These are phyloP conservation scores for Cladosporium sp. DNA, from an alignment of 2,329 filamentous ascomycete species.

Conservation along the genomic window DNA sequence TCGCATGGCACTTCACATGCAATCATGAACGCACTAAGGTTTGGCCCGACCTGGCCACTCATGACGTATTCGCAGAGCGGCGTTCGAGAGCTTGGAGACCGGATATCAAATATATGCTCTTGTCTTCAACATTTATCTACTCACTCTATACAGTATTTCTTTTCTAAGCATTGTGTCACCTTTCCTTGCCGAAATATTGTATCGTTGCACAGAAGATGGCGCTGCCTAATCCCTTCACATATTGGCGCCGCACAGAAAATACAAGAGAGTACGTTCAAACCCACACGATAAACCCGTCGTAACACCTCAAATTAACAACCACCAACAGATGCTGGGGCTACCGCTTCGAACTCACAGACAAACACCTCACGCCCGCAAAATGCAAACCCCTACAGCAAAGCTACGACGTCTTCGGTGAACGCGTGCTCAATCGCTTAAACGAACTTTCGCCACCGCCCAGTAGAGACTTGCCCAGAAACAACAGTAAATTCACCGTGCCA, in stretches of 20 bases:
- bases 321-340: slow-evolving; percentile 60
- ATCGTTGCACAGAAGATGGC: slow-evolving; percentile 37
- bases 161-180: no score
- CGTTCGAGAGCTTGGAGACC: neutral
- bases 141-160: neutral
- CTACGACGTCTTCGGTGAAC: slow-evolving; percentile 69
- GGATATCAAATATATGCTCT: neutral
- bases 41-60: neutral
- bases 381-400: slow-evolving; percentile 61
- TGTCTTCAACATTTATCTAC: neutral
- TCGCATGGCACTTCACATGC: neutral
- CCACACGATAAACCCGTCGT: slow-evolving; percentile 20
- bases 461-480: slow-evolving; percentile 41
- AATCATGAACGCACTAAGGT: neutral
- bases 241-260: slow-evolving; percentile 40
- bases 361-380: slow-evolving; percentile 63
- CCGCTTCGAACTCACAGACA: slow-evolving; percentile 66
- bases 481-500: slow-evolving; percentile 32
- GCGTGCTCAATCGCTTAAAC: slow-evolving; percentile 65
- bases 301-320: slow-evolving; percentile 17
- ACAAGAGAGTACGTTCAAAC: slow-evolving; percentile 42
- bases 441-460: slow-evolving; percentile 55
- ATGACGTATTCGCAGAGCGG: slow-evolving; percentile 3
- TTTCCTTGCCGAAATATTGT: neutral
- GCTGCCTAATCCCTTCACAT: slow-evolving; percentile 44